Evolutionary conservation across 2,329 filamentous ascomycete genomes (phyloP).

Genomic region (Aspergillus sp.): DNA sequence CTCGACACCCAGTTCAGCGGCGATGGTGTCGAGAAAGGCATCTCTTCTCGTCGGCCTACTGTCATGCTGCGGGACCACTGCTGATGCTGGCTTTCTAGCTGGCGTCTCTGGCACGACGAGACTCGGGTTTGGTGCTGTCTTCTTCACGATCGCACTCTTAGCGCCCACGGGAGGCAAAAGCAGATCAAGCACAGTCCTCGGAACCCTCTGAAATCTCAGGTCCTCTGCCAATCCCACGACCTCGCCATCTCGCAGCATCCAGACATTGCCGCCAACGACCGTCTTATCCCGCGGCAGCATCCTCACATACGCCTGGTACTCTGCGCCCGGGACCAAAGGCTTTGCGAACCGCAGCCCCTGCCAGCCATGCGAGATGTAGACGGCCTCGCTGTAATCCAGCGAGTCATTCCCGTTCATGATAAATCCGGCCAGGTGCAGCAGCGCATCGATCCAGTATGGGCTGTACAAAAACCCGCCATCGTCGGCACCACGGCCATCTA

Average conservation of each 20-base stretch:
- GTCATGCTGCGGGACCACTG: no score
- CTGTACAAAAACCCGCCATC: not conserved
- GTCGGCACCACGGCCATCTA: constrained; percentile 26
- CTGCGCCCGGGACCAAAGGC: constrained; percentile 26
- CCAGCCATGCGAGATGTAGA: constrained; percentile 1
- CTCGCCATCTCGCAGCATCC: constrained; percentile 37
- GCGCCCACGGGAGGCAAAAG: constrained; percentile 18
- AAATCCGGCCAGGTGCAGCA: not conserved
- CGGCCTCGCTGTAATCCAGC: not conserved
- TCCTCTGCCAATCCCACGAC: constrained; percentile 39
- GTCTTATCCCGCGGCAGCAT: constrained; percentile 35
- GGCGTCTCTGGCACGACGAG: no score
- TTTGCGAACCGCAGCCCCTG: constrained; percentile 29
- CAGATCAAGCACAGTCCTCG: constrained; percentile 22
- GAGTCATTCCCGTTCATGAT: constrained; percentile 1
- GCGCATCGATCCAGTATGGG: constrained; percentile 4
- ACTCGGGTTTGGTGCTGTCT: no score
- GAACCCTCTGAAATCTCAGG: constrained; percentile 39
- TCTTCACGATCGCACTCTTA: no score
- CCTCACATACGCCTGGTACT: constrained; percentile 37
- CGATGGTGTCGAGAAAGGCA: constrained; percentile 31
- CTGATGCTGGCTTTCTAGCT: no score
- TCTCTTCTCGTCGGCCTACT: not conserved
- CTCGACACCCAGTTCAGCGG: constrained; percentile 31
- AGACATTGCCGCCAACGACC: constrained; percentile 42